phyloP scores from a whole-genome alignment of 257 asterid genomes.

The Solanum phureja region DNA sequence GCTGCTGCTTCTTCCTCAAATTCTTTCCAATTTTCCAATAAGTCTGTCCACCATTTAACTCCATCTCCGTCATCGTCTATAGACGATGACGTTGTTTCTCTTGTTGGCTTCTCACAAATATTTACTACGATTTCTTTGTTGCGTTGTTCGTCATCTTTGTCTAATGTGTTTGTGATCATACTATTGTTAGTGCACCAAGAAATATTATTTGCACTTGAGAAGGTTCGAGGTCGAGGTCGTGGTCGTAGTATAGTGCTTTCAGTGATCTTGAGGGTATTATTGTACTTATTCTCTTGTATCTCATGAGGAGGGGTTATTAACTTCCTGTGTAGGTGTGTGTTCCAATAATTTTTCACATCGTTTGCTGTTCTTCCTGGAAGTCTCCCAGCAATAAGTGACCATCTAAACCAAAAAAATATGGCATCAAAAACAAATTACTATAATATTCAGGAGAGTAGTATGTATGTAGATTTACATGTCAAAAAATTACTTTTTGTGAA shows the following conservation, averaged over 20 bases:
- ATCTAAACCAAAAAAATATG: constrained; percentile 12
- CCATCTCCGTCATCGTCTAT: background rate
- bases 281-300: constrained; percentile 20
- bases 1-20: background rate
- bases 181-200: background rate
- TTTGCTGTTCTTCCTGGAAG: constrained; percentile 76
- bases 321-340: constrained; percentile 21
- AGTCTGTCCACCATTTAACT: background rate
- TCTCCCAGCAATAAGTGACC: constrained; percentile 60
- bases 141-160: background rate
- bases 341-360: constrained; percentile 69
- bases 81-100: background rate
- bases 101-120: background rate
- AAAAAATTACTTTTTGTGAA: too few species aligned
- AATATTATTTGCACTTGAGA: background rate
- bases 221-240: background rate
- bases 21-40: background rate
- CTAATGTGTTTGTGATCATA: background rate
- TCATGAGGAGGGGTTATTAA: background rate
- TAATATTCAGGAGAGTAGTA: fast-evolving
- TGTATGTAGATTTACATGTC: too few species aligned
- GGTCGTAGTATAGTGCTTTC: background rate
- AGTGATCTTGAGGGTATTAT: background rate
- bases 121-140: background rate
- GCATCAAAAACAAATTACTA: background rate